These are phyloP conservation scores for Stygiomarasmius scandens DNA, from an alignment of 1,284 basidiomycete genomes.

Conservation along the genomic window DNA sequence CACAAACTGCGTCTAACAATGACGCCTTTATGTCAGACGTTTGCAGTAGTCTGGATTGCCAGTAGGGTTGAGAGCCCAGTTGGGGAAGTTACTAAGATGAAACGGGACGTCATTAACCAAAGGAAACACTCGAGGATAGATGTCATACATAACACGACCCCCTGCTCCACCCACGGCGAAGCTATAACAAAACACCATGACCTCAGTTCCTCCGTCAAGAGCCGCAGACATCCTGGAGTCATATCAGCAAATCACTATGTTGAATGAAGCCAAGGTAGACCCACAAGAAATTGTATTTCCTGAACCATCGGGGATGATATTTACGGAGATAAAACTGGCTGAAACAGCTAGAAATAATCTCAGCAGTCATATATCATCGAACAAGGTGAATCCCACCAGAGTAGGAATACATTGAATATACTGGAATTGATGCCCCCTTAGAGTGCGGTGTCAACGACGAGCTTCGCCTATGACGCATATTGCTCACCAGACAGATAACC, in stretches of 20 bases:
- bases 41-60: conserved; percentile 39
- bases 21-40: conserved; percentile 28
- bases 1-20: too few species aligned
- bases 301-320: conserved; percentile 51
- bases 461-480: too few species aligned
- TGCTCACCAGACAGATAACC: conserved; percentile 14
- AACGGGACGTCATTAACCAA: not conserved
- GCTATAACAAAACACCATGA: conserved; percentile 57
- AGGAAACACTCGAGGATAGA: not conserved
- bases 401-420: too few species aligned
- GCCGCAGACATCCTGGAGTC: conserved; percentile 42
- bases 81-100: conserved; percentile 38
- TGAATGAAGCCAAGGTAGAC: not conserved
- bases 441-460: too few species aligned
- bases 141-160: conserved; percentile 37
- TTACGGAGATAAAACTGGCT: conserved; percentile 28
- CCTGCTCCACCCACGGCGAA: conserved; percentile 63
- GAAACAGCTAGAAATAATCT: conserved; percentile 54
- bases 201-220: conserved; percentile 52
- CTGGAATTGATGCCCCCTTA: too few species aligned
- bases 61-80: conserved; percentile 40
- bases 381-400: too few species aligned
- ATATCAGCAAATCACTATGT: not conserved
- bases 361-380: too few species aligned
- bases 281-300: conserved; percentile 59